Conservation (phyloP, 1,284 basidiomycete genomes). For the Earliella scabrosa region DNA sequence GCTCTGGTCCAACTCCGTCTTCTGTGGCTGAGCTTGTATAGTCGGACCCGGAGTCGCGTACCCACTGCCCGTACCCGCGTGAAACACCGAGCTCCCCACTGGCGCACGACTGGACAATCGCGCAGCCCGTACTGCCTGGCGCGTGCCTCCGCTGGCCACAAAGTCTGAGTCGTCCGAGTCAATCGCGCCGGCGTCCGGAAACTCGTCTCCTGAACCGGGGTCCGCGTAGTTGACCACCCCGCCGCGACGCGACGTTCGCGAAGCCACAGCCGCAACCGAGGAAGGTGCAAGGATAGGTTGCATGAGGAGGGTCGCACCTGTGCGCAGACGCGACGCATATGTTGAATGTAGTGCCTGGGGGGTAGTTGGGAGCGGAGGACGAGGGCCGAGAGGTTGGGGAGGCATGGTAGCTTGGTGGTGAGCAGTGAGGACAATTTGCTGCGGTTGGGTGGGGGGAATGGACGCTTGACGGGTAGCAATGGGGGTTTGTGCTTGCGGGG, state of each 20-base stretch:
- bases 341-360: conserved; percentile 83
- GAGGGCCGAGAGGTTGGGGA: conserved; percentile 41
- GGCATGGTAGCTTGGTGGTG: conserved; percentile 10
- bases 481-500: conserved; percentile 33
- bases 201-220: conserved; percentile 80
- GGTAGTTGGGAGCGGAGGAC: conserved; percentile 57
- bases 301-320: conserved; percentile 88
- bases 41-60: conserved; percentile 6
- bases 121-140: conserved; percentile 45
- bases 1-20: conserved; percentile 76
- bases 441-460: conserved; percentile 15
- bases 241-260: conserved; percentile 56
- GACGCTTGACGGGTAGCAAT: conserved; percentile 19
- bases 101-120: conserved; percentile 42
- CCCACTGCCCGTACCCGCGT: conserved; percentile 25
- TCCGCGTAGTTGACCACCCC: conserved; percentile 88
- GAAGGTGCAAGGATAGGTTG: conserved; percentile 76
- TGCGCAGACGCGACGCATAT: conserved; percentile 91
- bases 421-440: not conserved
- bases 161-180: conserved; percentile 79
- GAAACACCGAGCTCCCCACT: conserved; percentile 41
- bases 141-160: conserved; percentile 53
- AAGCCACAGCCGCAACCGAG: conserved; percentile 41
- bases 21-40: conserved; percentile 28
- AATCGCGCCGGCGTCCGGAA: conserved; percentile 76